A percentile compares a stretch with the other conserved stretches of the same genome.
phyloP scores from a whole-genome alignment of 805 yeast genomes.

The Dipodascus albidus region DNA sequence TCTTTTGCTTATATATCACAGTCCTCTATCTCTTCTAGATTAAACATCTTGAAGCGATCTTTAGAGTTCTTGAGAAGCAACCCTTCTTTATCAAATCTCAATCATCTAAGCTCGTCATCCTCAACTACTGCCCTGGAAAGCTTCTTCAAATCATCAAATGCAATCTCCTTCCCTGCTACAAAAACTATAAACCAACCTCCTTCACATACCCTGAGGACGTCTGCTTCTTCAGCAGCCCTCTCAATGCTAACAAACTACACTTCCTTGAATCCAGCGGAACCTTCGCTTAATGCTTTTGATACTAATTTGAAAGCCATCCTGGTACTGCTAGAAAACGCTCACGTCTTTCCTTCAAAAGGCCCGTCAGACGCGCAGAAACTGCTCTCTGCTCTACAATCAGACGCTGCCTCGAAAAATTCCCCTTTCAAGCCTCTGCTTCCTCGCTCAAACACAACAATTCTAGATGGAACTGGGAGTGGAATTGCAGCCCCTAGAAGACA shows the following conservation, averaged over 20 bases:
- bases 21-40: slow-evolving; percentile 62
- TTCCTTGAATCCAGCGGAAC: slow-evolving; percentile 5
- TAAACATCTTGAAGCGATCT: slow-evolving; percentile 44
- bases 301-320: slow-evolving; percentile 16
- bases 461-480: neutral
- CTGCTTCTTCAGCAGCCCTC: slow-evolving; percentile 14
- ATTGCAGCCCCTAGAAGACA: neutral
- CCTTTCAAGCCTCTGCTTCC: neutral
- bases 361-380: neutral
- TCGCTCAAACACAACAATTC: neutral
- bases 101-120: neutral
- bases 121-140: slow-evolving; percentile 1
- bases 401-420: neutral
- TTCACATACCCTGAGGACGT: slow-evolving; percentile 19
- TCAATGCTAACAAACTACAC: slow-evolving; percentile 14
- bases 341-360: slow-evolving; percentile 3
- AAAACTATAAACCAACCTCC: neutral
- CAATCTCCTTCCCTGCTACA: too few species aligned
- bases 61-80: slow-evolving; percentile 2
- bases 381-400: slow-evolving; percentile 38
- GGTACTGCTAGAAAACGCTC: slow-evolving; percentile 13
- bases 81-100: slow-evolving; percentile 30
- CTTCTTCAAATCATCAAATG: slow-evolving; percentile 1
- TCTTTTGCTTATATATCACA: slow-evolving; percentile 78
- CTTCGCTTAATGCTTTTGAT: slow-evolving; percentile 1